Evolutionary conservation across 768 basidiomycete genomes (phyloP).

Genomic region (Rhizopogon rudus): DNA sequence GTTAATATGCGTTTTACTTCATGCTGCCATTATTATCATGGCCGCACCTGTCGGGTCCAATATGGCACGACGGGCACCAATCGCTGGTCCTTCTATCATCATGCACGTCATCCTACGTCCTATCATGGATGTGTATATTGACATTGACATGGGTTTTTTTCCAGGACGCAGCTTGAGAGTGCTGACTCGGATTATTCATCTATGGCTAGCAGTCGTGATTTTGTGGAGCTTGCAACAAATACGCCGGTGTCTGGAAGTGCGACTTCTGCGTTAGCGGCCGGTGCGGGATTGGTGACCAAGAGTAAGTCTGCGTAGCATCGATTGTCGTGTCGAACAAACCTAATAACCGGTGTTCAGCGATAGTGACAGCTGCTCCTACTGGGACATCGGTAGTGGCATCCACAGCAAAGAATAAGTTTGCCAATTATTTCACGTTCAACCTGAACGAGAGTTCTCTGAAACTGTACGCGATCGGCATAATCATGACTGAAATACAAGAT

Average conservation of each 20-base stretch:
- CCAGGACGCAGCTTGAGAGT: not conserved
- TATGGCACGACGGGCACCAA: not conserved
- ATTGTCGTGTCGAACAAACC: not conserved
- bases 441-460: not conserved
- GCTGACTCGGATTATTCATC: not conserved
- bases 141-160: not conserved
- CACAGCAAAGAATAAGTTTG: not conserved
- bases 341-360: not conserved
- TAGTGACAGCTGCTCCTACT: not conserved
- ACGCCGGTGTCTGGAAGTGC: not conserved
- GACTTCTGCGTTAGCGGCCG: not conserved
- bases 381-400: not conserved
- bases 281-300: not conserved
- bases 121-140: not conserved
- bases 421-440: too few species aligned
- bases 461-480: not conserved
- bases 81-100: not conserved
- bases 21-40: not conserved
- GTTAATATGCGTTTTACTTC: not conserved
- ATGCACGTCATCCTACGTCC: not conserved
- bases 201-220: not conserved
- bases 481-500: not conserved
- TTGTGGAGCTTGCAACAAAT: not conserved
- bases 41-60: not conserved
- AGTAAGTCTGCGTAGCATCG: not conserved